phyloP scores from a whole-genome alignment of 1,139 yeast species.

The Petasospora rhodanensis region DNA sequence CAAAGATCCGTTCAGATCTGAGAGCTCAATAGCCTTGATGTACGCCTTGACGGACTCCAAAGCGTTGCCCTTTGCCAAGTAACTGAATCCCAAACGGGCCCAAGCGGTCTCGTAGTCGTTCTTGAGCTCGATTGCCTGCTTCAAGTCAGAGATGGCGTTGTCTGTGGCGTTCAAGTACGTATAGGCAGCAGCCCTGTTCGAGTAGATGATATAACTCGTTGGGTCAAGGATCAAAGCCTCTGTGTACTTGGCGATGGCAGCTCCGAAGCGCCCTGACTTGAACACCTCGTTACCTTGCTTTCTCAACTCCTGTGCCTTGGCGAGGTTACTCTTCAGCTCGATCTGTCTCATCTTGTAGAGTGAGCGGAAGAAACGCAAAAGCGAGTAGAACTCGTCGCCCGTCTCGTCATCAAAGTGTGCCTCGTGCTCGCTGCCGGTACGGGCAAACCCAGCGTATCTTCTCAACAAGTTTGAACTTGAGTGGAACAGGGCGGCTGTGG shows the following conservation, averaged over 20 bases:
- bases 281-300: slow-evolving; percentile 30
- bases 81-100: slow-evolving; percentile 32
- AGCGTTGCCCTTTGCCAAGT: slow-evolving; percentile 31
- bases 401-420: slow-evolving; percentile 14
- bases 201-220: slow-evolving; percentile 28
- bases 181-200: slow-evolving; percentile 36
- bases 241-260: slow-evolving; percentile 33
- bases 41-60: slow-evolving; percentile 30
- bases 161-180: slow-evolving; percentile 30
- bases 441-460: slow-evolving; percentile 13
- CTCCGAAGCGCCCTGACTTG: slow-evolving; percentile 27
- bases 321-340: slow-evolving; percentile 2
- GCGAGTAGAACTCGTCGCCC: slow-evolving; percentile 14
- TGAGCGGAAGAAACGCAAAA: slow-evolving; percentile 13
- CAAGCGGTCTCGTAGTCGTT: slow-evolving; percentile 34
- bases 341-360: slow-evolving; percentile 5
- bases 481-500: slow-evolving; percentile 2
- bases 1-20: slow-evolving; percentile 13
- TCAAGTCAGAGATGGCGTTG: slow-evolving; percentile 32
- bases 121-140: slow-evolving; percentile 27
- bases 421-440: slow-evolving; percentile 9
- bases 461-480: slow-evolving; percentile 7
- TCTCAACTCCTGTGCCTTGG: slow-evolving; percentile 21
- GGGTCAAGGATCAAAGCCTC: slow-evolving; percentile 31
- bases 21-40: slow-evolving; percentile 29